phyloP scores from a whole-genome alignment of 306 rosid species.

The Rubus parviflorus region DNA sequence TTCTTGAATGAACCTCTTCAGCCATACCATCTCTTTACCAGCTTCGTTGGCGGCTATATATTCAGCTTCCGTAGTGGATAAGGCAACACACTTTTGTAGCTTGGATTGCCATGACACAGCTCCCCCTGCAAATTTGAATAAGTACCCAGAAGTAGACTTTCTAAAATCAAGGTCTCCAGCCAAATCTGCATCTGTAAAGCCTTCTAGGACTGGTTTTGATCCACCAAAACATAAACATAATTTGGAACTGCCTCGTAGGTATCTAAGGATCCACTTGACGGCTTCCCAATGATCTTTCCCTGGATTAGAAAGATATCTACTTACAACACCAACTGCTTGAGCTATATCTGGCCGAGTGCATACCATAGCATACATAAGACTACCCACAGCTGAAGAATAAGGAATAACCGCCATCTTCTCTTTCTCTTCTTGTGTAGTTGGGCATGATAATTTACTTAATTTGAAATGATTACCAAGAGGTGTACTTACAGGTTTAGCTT shows the following conservation, averaged over 20 bases:
- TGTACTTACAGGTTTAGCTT: neutral
- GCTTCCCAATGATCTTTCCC: neutral
- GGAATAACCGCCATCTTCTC: neutral
- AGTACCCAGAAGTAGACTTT: neutral
- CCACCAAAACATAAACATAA: neutral
- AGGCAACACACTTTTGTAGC: neutral
- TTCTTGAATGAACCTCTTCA: no score
- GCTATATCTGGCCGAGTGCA: neutral
- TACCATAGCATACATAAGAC: neutral
- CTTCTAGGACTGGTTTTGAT: no score
- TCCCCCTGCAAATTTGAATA: neutral
- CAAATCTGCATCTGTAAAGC: neutral
- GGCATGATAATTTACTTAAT: neutral
- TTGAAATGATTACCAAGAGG: neutral
- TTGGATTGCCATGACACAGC: neutral
- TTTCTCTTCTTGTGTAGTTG: neutral
- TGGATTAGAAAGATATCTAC: neutral
- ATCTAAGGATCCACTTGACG: neutral
- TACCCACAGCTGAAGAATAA: neutral
- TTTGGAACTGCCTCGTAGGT: neutral
- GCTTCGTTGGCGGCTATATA: no score
- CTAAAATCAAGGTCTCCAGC: neutral
- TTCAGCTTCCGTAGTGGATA: no score
- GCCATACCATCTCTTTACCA: no score
- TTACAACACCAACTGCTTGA: neutral